Conservation (phyloP, 2,329 filamentous ascomycete genomes). For the Boeremia lycopersici region DNA sequence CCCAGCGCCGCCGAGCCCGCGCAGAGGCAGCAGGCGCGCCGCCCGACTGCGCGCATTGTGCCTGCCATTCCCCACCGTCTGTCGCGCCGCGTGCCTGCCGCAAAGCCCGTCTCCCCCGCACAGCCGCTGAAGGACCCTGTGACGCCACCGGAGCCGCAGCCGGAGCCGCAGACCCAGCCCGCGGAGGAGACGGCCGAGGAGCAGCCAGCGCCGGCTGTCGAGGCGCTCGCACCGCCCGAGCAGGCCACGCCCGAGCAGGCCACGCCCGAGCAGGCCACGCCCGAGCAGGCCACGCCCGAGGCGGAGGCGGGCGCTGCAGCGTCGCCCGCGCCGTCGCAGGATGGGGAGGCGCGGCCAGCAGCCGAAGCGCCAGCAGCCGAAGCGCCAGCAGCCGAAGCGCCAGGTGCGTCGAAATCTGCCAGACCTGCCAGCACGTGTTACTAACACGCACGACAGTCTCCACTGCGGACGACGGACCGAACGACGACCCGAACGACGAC, state of each 20-base stretch:
- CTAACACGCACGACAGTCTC: no score
- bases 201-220: conserved; percentile 14
- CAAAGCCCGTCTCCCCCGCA: conserved; percentile 37
- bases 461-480: no score
- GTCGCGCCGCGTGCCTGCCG: conserved; percentile 32
- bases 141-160: conserved; percentile 14
- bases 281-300: conserved; percentile 17
- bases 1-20: conserved; percentile 31
- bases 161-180: conserved; percentile 18
- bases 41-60: conserved; percentile 41
- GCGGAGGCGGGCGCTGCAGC: conserved; percentile 13
- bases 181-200: conserved; percentile 20
- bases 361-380: conserved; percentile 24
- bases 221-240: conserved; percentile 29
- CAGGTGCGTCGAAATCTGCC: conserved; percentile 25
- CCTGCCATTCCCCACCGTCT: conserved; percentile 48
- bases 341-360: conserved; percentile 22
- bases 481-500: conserved; percentile 6
- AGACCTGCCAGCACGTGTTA: background rate
- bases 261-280: conserved; percentile 36
- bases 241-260: background rate
- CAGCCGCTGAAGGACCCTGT: conserved; percentile 28
- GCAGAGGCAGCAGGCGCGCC: conserved; percentile 37
- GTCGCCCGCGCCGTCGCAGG: conserved; percentile 23
- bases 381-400: conserved; percentile 16